These are phyloP conservation scores for Pyricularia sp. DNA, from an alignment of 2,329 filamentous ascomycete species.

Conservation along the genomic window DNA sequence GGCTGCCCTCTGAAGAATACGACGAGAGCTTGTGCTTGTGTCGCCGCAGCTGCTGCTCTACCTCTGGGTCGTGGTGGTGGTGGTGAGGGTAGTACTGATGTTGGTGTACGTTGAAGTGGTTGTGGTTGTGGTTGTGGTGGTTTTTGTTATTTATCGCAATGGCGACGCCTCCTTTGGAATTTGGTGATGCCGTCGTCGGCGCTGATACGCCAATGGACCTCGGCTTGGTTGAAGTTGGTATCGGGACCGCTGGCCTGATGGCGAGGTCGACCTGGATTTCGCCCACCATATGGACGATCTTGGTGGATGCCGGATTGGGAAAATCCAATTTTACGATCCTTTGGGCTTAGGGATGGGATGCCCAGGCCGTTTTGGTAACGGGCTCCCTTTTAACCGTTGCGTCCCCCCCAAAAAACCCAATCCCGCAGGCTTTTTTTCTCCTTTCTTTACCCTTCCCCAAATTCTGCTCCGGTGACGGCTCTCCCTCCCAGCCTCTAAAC, in stretches of 20 bases:
- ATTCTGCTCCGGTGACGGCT: neutral
- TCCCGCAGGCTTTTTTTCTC: neutral
- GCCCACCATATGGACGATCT: slow-evolving; percentile 10
- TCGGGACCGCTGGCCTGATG: slow-evolving; percentile 13
- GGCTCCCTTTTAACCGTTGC: neutral
- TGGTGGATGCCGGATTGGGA: neutral
- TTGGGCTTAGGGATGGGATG: neutral
- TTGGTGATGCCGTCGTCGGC: neutral
- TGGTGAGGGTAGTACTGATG: neutral
- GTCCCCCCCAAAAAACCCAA: neutral
- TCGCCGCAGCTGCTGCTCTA: slow-evolving; percentile 21
- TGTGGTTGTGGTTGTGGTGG: slow-evolving; percentile 1
- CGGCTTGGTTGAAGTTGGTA: neutral
- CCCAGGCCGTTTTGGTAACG: neutral
- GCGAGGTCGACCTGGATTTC: slow-evolving; percentile 14
- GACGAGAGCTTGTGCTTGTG: slow-evolving; percentile 55
- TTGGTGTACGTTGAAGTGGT: slow-evolving; percentile 3
- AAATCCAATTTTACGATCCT: neutral
- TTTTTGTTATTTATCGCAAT: slow-evolving; percentile 4
- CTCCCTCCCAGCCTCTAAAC: neutral
- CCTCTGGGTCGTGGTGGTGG: neutral
- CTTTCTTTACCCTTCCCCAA: neutral
- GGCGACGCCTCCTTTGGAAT: neutral
- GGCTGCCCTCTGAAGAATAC: slow-evolving; percentile 47
- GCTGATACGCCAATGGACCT: neutral